A percentile compares a stretch with the other conserved stretches of the same genome.
phyloP scores from a whole-genome alignment of 208 protist genomes.

The Herpetomonas samuelpessoai region DNA sequence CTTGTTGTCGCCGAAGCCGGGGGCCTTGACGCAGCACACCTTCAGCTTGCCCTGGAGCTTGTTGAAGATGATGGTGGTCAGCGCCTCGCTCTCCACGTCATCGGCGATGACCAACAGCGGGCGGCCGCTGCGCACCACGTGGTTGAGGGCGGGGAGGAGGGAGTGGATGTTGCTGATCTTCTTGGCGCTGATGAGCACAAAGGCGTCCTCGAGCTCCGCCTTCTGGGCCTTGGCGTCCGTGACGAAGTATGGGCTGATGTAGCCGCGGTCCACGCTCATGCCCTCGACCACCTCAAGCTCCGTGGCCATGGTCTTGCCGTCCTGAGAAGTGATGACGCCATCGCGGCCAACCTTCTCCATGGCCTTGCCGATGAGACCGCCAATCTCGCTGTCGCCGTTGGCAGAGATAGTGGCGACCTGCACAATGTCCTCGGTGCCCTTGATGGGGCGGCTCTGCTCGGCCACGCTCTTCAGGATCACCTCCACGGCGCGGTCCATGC shows the following conservation, averaged over 20 bases:
- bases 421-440: constrained; percentile 95
- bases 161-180: constrained; percentile 94
- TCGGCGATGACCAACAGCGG: constrained; percentile 99
- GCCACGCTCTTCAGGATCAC: constrained; percentile 87
- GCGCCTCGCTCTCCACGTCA: constrained; percentile 98
- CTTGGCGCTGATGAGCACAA: constrained; percentile 95
- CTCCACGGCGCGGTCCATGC: constrained; percentile 97
- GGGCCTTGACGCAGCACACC: constrained; percentile 96
- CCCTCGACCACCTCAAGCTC: constrained; percentile 98
- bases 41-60: constrained; percentile 86
- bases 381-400: constrained; percentile 98
- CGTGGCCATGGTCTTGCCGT: constrained; percentile 98
- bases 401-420: constrained; percentile 99
- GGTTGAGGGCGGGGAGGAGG: constrained; percentile 92
- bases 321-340: constrained; percentile 99
- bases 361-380: constrained; percentile 96
- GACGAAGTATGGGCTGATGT: constrained; percentile 99
- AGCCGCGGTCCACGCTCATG: constrained; percentile 98
- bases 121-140: constrained; percentile 70
- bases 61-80: constrained; percentile 89
- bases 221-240: constrained; percentile 97
- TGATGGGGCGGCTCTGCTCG: constrained; percentile 91
- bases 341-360: constrained; percentile 99
- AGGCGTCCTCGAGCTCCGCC: constrained; percentile 94
- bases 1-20: constrained; percentile 99